A percentile compares a stretch with the other conserved stretches of the same genome.
These are phyloP conservation scores for Aureobasidium sp. DNA, from an alignment of 2,329 filamentous ascomycete species.

Conservation along the genomic window DNA sequence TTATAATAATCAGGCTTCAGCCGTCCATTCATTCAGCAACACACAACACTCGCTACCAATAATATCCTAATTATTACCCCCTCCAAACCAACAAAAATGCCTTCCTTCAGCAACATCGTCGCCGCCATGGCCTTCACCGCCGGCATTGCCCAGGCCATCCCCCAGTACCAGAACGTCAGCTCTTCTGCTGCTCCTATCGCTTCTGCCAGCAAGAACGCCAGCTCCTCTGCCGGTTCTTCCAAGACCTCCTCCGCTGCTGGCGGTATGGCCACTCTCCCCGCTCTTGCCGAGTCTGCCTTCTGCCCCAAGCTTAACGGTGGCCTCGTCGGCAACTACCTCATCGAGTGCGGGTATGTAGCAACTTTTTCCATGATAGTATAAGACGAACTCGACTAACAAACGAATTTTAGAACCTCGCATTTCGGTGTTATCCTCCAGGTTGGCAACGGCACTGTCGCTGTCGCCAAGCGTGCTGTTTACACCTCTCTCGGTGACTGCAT, in stretches of 20 bases:
- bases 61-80: slow-evolving; percentile 9
- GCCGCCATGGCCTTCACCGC: slow-evolving; percentile 3
- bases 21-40: slow-evolving; percentile 10
- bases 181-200: neutral
- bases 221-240: neutral
- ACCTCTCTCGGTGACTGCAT: slow-evolving; percentile 10
- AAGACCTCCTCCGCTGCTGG: neutral
- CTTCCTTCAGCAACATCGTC: slow-evolving; percentile 9
- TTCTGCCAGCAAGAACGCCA: neutral
- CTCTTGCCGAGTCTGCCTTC: slow-evolving; percentile 4
- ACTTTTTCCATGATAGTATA: too few species aligned
- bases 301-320: slow-evolving; percentile 3
- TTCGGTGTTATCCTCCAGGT: too few species aligned
- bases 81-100: slow-evolving; percentile 11
- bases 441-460: neutral
- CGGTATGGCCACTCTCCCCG: neutral
- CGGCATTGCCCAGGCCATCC: slow-evolving; percentile 6
- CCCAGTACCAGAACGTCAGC: slow-evolving; percentile 10
- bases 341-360: neutral
- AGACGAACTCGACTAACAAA: too few species aligned
- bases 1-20: slow-evolving; percentile 12
- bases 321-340: neutral
- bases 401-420: too few species aligned
- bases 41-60: slow-evolving; percentile 7
- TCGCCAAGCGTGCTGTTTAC: slow-evolving; percentile 7